A percentile compares a stretch with the other conserved stretches of the same genome.
phyloP scores from a whole-genome alignment of 805 yeast species.

The Lipomyces japonicus region DNA sequence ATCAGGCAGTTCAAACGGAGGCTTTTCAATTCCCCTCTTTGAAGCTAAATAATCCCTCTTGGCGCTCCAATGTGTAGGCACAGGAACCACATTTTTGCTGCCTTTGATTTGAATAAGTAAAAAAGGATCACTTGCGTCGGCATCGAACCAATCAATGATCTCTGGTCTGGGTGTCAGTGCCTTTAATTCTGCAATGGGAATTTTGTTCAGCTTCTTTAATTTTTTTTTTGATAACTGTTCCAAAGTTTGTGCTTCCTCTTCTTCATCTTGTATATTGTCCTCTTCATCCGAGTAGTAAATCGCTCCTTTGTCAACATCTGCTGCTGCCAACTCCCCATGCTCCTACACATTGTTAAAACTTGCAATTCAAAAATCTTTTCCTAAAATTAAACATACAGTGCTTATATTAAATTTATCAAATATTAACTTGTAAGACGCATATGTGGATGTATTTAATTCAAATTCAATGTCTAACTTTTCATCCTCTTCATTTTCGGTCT shows the following conservation, averaged over 20 bases:
- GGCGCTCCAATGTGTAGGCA: conserved; percentile 81
- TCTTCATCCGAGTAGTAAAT: conserved; percentile 38
- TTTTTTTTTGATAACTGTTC: conserved; percentile 47
- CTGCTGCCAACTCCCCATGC: conserved; percentile 20
- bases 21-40: conserved; percentile 60
- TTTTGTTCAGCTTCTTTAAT: conserved; percentile 47
- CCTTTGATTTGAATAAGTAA: conserved; percentile 62
- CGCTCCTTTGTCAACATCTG: conserved; percentile 33
- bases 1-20: conserved; percentile 72
- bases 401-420: conserved; percentile 39
- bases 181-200: conserved; percentile 67
- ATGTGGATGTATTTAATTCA: conserved; percentile 35
- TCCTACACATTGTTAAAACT: not conserved
- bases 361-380: not conserved
- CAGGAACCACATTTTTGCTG: conserved; percentile 61
- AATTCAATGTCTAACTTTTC: conserved; percentile 7
- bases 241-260: conserved; percentile 28
- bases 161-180: conserved; percentile 61
- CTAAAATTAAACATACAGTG: conserved; percentile 8
- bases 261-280: conserved; percentile 33
- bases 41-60: conserved; percentile 71
- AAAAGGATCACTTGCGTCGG: conserved; percentile 75
- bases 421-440: conserved; percentile 38
- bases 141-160: conserved; percentile 80
- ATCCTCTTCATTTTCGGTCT: not conserved